Evolutionary conservation across 2,329 filamentous ascomycete genomes (phyloP), one percentile per base, ranked within the genome.

Genomic region (Aspergillus candidus): DNA sequence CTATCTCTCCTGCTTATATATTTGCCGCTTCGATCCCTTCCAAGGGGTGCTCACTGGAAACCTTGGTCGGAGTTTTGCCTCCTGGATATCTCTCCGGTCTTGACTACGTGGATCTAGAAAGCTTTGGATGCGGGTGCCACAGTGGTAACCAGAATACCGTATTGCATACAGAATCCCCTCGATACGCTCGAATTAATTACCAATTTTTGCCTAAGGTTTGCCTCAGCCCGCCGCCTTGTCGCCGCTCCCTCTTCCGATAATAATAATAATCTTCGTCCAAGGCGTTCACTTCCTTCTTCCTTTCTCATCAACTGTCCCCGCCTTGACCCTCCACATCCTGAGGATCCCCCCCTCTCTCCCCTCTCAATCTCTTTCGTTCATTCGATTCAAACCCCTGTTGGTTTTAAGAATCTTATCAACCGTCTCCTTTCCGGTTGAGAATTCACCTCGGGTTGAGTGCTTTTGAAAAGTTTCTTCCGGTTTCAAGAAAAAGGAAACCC

Each of bases 11-110:
- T 27, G n/a, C n/a, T 34, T 33, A 38, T 43, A 32, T 33, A 13
- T 44, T 32, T 41, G 11, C 15, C 17, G 27, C 30, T 41, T 18
- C 18, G 18, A 4, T 27, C 22, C 22, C 22, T 8, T 27, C 7
- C 8, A 27, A 27, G 22, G 22, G 22, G 22, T 27, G 22, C 7
- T 27, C 22, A 6, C 7, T 27, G 22, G 6, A 27, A 27, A 27
- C 22, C 22, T 27, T 27, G 22, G 22, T 27, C 43, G 49, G 43
- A 44, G 32, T 41, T 48, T 41, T 44, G 41, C 43, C 33, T 34
- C 38, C 48, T 52, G 43, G 40, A 27, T 55, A 51, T 51, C 45
- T 51, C 45, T 54, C 48, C 53, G 50, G 49, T 52, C 51, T 42
- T 35, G 18, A 31, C 46, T 49, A 49, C 49, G 29, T 11, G 11